A percentile compares a stretch with the other conserved stretches of the same genome.
Conservation (phyloP, 345 rosid species). For the Eutrema yunnanense region DNA sequence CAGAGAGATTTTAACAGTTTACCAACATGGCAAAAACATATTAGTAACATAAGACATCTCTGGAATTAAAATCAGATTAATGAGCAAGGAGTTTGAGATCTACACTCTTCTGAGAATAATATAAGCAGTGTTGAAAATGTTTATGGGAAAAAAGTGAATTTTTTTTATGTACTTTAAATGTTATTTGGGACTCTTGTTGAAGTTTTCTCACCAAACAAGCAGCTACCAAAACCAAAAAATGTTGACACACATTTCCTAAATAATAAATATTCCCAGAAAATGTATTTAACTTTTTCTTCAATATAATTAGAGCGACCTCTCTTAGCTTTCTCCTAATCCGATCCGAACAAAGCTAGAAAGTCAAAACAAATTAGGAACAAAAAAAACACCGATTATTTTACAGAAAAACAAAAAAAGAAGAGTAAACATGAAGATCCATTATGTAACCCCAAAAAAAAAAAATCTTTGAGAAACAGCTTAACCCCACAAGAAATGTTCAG, state of each 20-base stretch:
- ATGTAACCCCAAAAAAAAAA: neutral
- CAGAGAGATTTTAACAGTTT: constrained; percentile 17
- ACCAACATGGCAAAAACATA: neutral
- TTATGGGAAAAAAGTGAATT: neutral
- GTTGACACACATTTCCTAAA: constrained; percentile 5
- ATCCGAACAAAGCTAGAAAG: constrained; percentile 19
- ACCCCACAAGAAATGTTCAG: constrained; percentile 22
- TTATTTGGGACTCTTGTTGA: constrained; percentile 13
- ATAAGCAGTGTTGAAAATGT: neutral
- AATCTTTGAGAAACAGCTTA: constrained; percentile 16
- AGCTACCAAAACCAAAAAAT: constrained; percentile 26
- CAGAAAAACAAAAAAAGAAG: neutral
- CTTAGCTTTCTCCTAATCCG: constrained; percentile 13
- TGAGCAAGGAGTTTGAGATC: constrained; percentile 12
- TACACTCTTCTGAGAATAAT: constrained; percentile 12
- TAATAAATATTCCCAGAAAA: neutral
- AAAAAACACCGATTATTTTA: neutral
- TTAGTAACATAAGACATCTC: constrained; percentile 1
- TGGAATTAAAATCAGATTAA: neutral
- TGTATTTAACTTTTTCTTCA: neutral
- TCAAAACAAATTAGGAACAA: neutral
- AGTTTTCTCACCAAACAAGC: constrained; percentile 29
- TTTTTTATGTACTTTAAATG: neutral
- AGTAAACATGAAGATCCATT: constrained; percentile 26
- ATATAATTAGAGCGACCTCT: neutral